Conservation (phyloP, 768 basidiomycete species). For the Collybiopsis confluens region DNA sequence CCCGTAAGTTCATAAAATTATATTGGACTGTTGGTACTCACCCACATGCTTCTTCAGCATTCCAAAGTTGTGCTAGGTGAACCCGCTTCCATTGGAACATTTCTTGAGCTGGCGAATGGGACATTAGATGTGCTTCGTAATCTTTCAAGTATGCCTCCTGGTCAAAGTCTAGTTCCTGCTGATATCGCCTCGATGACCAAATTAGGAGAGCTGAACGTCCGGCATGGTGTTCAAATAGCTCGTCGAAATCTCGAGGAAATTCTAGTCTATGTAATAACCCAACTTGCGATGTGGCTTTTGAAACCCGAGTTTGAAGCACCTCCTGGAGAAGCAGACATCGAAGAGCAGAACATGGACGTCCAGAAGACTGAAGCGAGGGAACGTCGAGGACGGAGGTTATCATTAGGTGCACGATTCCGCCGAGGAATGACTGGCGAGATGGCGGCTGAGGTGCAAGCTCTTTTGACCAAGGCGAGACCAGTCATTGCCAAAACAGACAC, state of each 20-base stretch:
- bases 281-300: constrained; percentile 74
- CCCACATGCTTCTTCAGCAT: constrained; percentile 44
- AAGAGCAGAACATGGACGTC: constrained; percentile 32
- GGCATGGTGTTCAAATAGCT: constrained; percentile 51
- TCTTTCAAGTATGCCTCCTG: constrained; percentile 57
- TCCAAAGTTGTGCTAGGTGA: constrained; percentile 82
- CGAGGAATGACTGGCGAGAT: constrained; percentile 81
- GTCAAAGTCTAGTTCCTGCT: constrained; percentile 40
- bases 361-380: constrained; percentile 28
- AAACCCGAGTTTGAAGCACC: constrained; percentile 62
- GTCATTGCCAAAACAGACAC: constrained; percentile 56
- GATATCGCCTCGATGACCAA: constrained; percentile 11
- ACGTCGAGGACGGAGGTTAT: constrained; percentile 39
- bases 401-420: constrained; percentile 61
- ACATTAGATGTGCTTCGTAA: constrained; percentile 70
- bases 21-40: not conserved
- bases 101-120: constrained; percentile 80
- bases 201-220: constrained; percentile 43
- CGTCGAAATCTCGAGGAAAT: constrained; percentile 65
- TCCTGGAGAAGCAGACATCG: constrained; percentile 38
- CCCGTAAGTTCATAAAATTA: constrained; percentile 48
- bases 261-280: constrained; percentile 68
- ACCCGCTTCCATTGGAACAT: constrained; percentile 78
- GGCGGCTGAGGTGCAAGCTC: constrained; percentile 62
- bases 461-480: constrained; percentile 63